phyloP scores from a whole-genome alignment of 2,329 filamentous ascomycete genomes.

The Sarocladiaceae sp. region DNA sequence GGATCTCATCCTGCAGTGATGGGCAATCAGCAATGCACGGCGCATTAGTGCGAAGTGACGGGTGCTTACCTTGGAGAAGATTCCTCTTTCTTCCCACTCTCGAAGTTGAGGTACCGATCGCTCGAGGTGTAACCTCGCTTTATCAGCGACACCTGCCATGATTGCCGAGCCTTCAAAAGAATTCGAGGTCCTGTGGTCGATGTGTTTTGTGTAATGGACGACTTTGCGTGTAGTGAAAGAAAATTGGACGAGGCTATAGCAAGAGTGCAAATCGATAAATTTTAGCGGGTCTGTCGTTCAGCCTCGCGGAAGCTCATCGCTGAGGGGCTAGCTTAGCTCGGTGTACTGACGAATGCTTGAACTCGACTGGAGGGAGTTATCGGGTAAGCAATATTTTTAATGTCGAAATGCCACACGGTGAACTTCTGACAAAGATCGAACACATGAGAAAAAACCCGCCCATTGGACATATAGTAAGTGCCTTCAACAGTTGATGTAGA shows the following conservation, averaged over 20 bases:
- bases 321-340: too few relatives aligned
- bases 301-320: conserved; percentile 12
- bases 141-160: conserved; percentile 86
- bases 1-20: conserved; percentile 73
- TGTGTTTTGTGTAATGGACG: conserved; percentile 3
- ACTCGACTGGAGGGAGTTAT: too few relatives aligned
- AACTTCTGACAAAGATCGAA: too few relatives aligned
- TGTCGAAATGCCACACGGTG: too few relatives aligned
- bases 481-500: too few relatives aligned
- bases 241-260: conserved; percentile 11
- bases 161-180: neutral
- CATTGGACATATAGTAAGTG: too few relatives aligned
- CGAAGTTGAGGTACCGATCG: conserved; percentile 87
- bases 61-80: conserved; percentile 69
- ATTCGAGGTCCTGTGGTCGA: neutral
- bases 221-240: conserved; percentile 11
- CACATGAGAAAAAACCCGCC: too few relatives aligned
- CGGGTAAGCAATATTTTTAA: too few relatives aligned
- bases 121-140: conserved; percentile 93
- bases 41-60: conserved; percentile 11
- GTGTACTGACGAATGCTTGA: too few relatives aligned
- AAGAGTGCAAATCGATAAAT: conserved; percentile 10
- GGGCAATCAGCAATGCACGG: neutral
- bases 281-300: conserved; percentile 16
- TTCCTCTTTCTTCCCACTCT: conserved; percentile 85